Percentiles rank a stretch among this genome's conserved stretches.
phyloP scores from a whole-genome alignment of 75 land plant species.

The Ceratopteris richardii region DNA sequence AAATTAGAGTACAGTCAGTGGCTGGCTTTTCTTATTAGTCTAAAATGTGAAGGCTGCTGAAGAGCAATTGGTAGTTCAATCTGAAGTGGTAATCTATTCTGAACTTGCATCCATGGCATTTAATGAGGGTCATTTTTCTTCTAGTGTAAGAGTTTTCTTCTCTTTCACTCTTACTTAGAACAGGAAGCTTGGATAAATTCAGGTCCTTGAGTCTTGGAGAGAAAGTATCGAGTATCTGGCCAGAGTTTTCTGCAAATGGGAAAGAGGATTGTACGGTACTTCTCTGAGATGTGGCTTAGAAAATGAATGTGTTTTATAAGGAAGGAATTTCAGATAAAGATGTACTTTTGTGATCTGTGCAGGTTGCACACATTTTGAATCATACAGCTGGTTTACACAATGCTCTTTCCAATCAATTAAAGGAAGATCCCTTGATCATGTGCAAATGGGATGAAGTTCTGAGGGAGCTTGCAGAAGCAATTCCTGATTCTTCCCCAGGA shows the following conservation, averaged over 20 bases:
- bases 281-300: not conserved
- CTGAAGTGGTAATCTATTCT: too few relatives aligned
- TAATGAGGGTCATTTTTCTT: too few relatives aligned
- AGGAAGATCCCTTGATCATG: constrained; percentile 62
- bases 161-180: too few relatives aligned
- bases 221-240: constrained; percentile 72
- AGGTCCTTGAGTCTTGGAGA: constrained; percentile 73
- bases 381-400: constrained; percentile 90
- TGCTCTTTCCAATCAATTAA: constrained; percentile 49
- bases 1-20: too few relatives aligned
- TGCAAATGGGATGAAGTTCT: constrained; percentile 73
- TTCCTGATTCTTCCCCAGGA: constrained; percentile 84
- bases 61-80: too few relatives aligned
- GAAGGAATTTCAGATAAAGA: not conserved
- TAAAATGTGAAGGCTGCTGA: too few relatives aligned
- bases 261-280: constrained; percentile 78
- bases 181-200: too few relatives aligned
- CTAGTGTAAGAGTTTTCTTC: too few relatives aligned
- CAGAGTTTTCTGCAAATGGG: constrained; percentile 59
- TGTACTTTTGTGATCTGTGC: not conserved
- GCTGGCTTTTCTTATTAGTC: too few relatives aligned
- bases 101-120: too few relatives aligned
- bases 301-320: not conserved
- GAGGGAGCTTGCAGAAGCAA: constrained; percentile 36
- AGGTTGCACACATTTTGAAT: constrained; percentile 92